Conservation (phyloP, 106 monocot genomes). For the Dioscorea dumetorum region DNA sequence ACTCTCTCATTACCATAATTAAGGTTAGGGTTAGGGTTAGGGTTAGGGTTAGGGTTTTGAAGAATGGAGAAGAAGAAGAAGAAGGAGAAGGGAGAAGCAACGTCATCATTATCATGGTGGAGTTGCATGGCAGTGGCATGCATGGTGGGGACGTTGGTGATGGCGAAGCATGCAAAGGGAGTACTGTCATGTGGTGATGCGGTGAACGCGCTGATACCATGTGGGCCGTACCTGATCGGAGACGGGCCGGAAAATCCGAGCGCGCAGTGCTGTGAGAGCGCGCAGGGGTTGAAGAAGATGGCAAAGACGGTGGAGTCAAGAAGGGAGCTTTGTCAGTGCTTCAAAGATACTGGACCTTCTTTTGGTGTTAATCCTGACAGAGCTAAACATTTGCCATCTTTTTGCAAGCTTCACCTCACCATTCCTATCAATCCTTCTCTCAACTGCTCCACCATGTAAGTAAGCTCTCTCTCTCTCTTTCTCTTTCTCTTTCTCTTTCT, state of each 20-base stretch:
- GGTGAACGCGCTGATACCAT: conserved; percentile 54
- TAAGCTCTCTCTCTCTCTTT: background rate
- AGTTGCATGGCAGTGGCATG: too few relatives aligned
- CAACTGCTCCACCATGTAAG: conserved; percentile 42
- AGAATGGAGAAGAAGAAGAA: too few relatives aligned
- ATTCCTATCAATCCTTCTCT: conserved; percentile 40
- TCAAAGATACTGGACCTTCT: conserved; percentile 53
- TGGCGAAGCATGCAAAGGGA: too few relatives aligned
- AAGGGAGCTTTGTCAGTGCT: conserved; percentile 46
- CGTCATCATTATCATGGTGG: too few relatives aligned
- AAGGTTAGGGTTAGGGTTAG: too few relatives aligned
- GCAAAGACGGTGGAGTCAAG: conserved; percentile 23
- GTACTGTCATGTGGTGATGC: conserved; percentile 62
- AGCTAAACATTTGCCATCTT: conserved; percentile 22
- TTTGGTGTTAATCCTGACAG: conserved; percentile 57
- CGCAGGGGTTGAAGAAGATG: conserved; percentile 30
- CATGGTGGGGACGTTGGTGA: too few relatives aligned
- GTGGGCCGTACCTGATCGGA: conserved; percentile 54
- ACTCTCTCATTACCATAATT: too few relatives aligned
- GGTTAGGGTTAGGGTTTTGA: too few relatives aligned
- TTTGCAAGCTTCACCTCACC: conserved; percentile 53
- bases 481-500: background rate
- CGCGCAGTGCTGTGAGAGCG: conserved; percentile 55
- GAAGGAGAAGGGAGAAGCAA: too few relatives aligned
- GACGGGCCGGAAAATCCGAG: conserved; percentile 23